These are phyloP conservation scores for Didymella sp. DNA, from an alignment of 2,329 filamentous ascomycete genomes.

Conservation along the genomic window DNA sequence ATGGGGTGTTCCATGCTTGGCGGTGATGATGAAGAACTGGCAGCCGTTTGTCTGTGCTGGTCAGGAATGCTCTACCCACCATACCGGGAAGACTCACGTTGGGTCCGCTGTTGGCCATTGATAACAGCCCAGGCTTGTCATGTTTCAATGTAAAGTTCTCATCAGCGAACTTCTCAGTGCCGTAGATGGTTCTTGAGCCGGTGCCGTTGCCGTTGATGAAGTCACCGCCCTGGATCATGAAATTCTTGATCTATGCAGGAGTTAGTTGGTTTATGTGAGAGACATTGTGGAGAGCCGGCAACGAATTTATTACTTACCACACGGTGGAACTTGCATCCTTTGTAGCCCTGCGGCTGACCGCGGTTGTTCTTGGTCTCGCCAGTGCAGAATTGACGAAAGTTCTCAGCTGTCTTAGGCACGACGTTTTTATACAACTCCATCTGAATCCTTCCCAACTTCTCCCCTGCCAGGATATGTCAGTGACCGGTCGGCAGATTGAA, in stretches of 20 bases:
- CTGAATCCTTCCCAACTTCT: slow-evolving; percentile 48
- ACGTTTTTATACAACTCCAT: slow-evolving; percentile 80
- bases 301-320: slow-evolving; percentile 74
- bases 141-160: slow-evolving; percentile 88
- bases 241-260: slow-evolving; percentile 77
- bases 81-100: slow-evolving; percentile 59
- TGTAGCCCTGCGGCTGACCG: slow-evolving; percentile 88
- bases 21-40: slow-evolving; percentile 97
- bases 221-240: slow-evolving; percentile 98
- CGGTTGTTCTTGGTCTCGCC: slow-evolving; percentile 83
- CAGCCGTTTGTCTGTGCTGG: slow-evolving; percentile 73
- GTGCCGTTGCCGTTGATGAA: slow-evolving; percentile 94
- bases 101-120: slow-evolving; percentile 71
- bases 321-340: slow-evolving; percentile 91
- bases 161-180: slow-evolving; percentile 81
- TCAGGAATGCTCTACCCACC: neutral
- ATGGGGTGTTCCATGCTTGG: slow-evolving; percentile 73
- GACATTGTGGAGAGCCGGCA: no score
- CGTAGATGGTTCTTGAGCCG: slow-evolving; percentile 87
- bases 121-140: slow-evolving; percentile 78
- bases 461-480: slow-evolving; percentile 41
- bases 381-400: slow-evolving; percentile 96
- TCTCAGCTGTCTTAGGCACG: slow-evolving; percentile 88
- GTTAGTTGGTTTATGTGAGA: no score
- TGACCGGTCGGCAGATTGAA: slow-evolving; percentile 6